A percentile compares a stretch with the other conserved stretches of the same genome.
Conservation (phyloP, 1,284 basidiomycete genomes). For the Pulchroboletus neoregius region DNA sequence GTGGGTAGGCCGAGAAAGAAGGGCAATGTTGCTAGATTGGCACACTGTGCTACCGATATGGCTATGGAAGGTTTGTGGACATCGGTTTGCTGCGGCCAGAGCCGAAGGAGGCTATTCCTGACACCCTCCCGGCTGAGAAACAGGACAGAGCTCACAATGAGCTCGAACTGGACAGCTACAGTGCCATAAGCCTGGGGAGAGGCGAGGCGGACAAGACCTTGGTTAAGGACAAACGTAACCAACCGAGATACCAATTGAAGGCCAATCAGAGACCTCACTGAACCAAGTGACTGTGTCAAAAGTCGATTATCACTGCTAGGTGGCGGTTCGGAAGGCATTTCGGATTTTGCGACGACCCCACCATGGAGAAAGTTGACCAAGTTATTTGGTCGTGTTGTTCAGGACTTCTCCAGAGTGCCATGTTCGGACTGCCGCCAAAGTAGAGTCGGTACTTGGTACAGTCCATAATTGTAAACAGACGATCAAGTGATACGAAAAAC, state of each 20-base stretch:
- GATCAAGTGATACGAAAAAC: too few relatives aligned
- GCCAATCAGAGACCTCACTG: constrained; percentile 76
- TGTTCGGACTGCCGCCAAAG: too few relatives aligned
- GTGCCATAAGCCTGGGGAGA: constrained; percentile 86
- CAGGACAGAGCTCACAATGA: constrained; percentile 83
- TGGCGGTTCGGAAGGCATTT: constrained; percentile 15
- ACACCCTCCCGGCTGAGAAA: constrained; percentile 92
- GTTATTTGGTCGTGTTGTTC: constrained; percentile 26
- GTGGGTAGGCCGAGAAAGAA: constrained; percentile 54
- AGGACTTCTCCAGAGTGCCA: too few relatives aligned
- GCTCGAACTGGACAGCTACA: constrained; percentile 83
- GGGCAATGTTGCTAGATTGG: constrained; percentile 58
- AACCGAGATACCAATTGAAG: constrained; percentile 83
- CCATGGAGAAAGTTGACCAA: constrained; percentile 1
- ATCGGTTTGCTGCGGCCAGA: constrained; percentile 31
- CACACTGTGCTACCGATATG: constrained; percentile 22
- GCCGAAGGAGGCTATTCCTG: constrained; percentile 70
- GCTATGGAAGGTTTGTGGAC: constrained; percentile 15
- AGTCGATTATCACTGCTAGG: constrained; percentile 24
- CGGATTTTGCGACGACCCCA: not conserved
- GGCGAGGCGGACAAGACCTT: constrained; percentile 79
- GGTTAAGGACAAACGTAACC: constrained; percentile 87
- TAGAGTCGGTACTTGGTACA: too few relatives aligned
- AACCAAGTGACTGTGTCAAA: constrained; percentile 46
- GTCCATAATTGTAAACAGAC: too few relatives aligned